These are phyloP conservation scores for Malus orientalis DNA, from an alignment of 306 rosid genomes.

Conservation along the genomic window DNA sequence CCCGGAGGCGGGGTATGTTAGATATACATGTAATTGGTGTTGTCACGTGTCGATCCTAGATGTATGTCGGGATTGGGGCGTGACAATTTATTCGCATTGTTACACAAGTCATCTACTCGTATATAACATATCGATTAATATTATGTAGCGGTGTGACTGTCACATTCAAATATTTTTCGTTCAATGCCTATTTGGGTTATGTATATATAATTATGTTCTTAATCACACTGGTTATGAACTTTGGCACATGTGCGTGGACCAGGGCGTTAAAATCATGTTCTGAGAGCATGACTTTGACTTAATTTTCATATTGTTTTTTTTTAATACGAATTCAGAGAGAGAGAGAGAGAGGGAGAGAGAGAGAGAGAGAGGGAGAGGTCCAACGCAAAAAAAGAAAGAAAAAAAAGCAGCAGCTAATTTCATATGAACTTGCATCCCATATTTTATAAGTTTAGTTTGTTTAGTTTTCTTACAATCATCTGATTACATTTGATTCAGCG, in stretches of 20 bases:
- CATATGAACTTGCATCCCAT: not conserved
- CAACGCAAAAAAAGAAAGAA: not conserved
- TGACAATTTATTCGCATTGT: no score
- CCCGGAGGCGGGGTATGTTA: no score
- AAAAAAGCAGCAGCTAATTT: not conserved
- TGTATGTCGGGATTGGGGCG: fast-evolving
- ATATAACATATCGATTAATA: no score
- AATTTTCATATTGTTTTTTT: not conserved
- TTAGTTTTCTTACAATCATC: not conserved
- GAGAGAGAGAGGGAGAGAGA: not conserved
- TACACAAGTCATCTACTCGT: no score
- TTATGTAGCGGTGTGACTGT: no score
- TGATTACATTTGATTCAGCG: not conserved
- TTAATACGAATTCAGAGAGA: not conserved
- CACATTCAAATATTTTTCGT: no score
- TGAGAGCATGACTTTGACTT: not conserved
- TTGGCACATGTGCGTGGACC: not conserved
- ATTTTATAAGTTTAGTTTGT: not conserved
- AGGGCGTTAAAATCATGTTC: not conserved
- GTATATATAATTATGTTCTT: no score
- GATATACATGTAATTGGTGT: no score
- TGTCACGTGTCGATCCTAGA: no score
- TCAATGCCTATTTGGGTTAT: no score
- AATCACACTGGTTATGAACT: no score
- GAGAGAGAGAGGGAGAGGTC: not conserved